phyloP scores from a whole-genome alignment of 2,329 filamentous ascomycete genomes.

The Mycosphaerella arachidis region DNA sequence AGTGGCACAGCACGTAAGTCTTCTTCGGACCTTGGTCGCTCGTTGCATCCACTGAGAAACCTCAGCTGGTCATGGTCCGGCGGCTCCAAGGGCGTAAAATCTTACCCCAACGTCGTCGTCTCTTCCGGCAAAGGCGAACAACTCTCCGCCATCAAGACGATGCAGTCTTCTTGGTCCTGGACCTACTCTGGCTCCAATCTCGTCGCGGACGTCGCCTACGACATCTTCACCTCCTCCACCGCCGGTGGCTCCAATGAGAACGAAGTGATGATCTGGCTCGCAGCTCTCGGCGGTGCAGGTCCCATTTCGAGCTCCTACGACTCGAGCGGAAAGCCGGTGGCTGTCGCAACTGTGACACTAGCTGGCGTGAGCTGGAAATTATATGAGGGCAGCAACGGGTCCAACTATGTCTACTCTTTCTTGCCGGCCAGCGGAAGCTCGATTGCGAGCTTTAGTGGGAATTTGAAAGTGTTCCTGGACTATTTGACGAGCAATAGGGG shows the following conservation, averaged over 20 bases:
- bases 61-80: constrained; percentile 21
- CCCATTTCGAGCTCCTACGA: constrained; percentile 55
- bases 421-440: constrained; percentile 41
- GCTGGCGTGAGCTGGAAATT: constrained; percentile 54
- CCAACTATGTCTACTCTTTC: constrained; percentile 58
- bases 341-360: constrained; percentile 52
- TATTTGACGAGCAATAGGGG: constrained; percentile 52
- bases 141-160: constrained; percentile 37
- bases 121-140: constrained; percentile 29
- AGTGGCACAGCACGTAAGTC: constrained; percentile 19
- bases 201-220: constrained; percentile 58
- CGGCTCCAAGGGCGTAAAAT: constrained; percentile 35
- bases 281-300: constrained; percentile 52
- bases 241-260: constrained; percentile 46
- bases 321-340: constrained; percentile 5
- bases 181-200: constrained; percentile 47
- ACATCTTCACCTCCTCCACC: constrained; percentile 54
- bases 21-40: background rate
- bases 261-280: constrained; percentile 64
- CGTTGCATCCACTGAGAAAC: background rate
- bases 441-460: constrained; percentile 51
- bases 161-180: constrained; percentile 45
- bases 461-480: constrained; percentile 54
- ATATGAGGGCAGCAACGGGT: constrained; percentile 54
- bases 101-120: constrained; percentile 40